Evolutionary conservation across 2,329 filamentous ascomycete species (phyloP).

Genomic region (Cercospora zeina): DNA sequence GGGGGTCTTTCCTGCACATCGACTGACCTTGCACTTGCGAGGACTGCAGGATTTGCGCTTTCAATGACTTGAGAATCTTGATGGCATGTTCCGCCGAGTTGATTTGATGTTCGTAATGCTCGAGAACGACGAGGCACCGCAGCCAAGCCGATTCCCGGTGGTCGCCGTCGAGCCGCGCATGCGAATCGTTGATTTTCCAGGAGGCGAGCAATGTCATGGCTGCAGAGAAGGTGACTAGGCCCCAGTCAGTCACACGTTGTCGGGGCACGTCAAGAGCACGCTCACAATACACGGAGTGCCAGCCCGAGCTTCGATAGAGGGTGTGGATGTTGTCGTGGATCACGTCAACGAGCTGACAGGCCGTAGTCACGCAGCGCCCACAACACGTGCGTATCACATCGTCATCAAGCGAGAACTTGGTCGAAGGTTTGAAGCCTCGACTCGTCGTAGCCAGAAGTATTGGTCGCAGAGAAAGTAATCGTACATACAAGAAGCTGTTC

Average conservation of each 20-base stretch:
- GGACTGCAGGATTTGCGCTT: slow-evolving; percentile 23
- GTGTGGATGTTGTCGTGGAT: slow-evolving; percentile 40
- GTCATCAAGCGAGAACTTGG: slow-evolving; percentile 40
- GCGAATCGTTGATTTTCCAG: slow-evolving; percentile 25
- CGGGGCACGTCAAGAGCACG: background rate
- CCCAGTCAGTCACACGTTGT: background rate
- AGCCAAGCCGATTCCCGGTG: slow-evolving; percentile 30
- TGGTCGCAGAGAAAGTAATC: slow-evolving; percentile 30
- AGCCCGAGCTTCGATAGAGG: slow-evolving; percentile 31
- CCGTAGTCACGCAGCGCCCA: slow-evolving; percentile 37
- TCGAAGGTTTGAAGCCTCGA: slow-evolving; percentile 25
- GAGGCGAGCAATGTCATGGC: slow-evolving; percentile 33
- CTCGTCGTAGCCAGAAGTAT: slow-evolving; percentile 41
- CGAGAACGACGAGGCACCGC: slow-evolving; percentile 29
- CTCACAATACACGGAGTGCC: slow-evolving; percentile 32
- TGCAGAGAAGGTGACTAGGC: slow-evolving; percentile 28
- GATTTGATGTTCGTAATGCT: slow-evolving; percentile 32
- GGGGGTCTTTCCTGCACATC: background rate
- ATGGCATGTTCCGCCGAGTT: slow-evolving; percentile 30
- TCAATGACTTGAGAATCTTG: slow-evolving; percentile 30
- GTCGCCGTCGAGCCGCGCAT: slow-evolving; percentile 15
- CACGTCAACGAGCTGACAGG: slow-evolving; percentile 41
- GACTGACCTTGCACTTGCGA: slow-evolving; percentile 9
- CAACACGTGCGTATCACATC: slow-evolving; percentile 38
- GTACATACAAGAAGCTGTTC: slow-evolving; percentile 30